Conservation (phyloP, 108 stramenopile genomes). For the Skeletonema potamos region DNA sequence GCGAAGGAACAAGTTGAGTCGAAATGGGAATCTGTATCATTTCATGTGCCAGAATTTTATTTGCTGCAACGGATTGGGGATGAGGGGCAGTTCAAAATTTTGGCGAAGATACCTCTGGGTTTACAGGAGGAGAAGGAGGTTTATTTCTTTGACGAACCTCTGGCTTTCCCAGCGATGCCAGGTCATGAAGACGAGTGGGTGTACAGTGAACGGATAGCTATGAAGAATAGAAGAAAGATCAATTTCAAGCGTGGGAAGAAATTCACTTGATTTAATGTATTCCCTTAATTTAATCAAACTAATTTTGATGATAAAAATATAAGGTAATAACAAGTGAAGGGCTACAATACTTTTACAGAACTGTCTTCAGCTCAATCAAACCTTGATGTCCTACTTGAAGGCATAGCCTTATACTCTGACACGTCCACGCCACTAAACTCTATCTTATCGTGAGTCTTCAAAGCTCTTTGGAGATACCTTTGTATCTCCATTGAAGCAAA, state of each 20-base stretch:
- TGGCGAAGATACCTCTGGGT: conserved; percentile 53
- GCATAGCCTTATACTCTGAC: conserved; percentile 76
- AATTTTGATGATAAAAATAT: not conserved
- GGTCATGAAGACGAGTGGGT: conserved; percentile 77
- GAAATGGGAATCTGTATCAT: conserved; percentile 48
- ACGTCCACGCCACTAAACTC: conserved; percentile 79
- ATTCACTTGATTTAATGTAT: too few relatives aligned
- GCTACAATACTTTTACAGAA: conserved; percentile 1
- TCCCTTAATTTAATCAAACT: too few relatives aligned
- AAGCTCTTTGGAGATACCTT: conserved; percentile 79
- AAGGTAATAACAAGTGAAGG: too few relatives aligned
- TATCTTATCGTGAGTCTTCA: conserved; percentile 84
- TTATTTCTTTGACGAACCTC: conserved; percentile 45
- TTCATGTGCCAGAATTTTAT: conserved; percentile 62
- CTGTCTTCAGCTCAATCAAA: conserved; percentile 60
- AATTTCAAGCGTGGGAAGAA: conserved; percentile 16
- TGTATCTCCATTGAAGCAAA: conserved; percentile 91
- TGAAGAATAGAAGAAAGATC: conserved; percentile 61
- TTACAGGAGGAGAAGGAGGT: conserved; percentile 1
- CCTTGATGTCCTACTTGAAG: conserved; percentile 59
- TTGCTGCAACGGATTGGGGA: conserved; percentile 66
- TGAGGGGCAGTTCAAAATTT: conserved; percentile 72
- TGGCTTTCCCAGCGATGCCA: conserved; percentile 73
- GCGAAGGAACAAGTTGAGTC: conserved; percentile 54
- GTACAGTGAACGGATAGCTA: conserved; percentile 56